Conservation (phyloP, 2,329 filamentous ascomycete species). For the Thelonectria blattea region DNA sequence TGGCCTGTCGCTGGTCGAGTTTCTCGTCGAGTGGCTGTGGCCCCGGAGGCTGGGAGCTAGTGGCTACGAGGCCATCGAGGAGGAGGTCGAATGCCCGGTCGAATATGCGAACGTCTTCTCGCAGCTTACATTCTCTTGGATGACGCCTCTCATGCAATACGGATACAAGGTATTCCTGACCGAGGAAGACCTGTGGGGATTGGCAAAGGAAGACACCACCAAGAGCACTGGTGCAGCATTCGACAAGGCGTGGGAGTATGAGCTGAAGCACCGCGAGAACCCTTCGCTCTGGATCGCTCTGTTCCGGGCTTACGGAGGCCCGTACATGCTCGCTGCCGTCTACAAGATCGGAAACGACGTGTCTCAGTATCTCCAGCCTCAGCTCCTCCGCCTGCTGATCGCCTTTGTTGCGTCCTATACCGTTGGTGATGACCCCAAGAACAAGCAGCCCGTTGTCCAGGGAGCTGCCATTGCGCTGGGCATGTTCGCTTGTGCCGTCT, state of each 20-base stretch:
- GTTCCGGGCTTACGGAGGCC: constrained; percentile 82
- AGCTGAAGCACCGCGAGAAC: constrained; percentile 71
- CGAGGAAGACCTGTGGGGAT: constrained; percentile 94
- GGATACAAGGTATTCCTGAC: constrained; percentile 92
- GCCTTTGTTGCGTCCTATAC: constrained; percentile 82
- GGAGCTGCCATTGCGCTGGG: constrained; percentile 86
- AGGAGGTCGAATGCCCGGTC: constrained; percentile 71
- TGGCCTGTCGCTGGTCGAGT: constrained; percentile 72
- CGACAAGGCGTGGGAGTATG: constrained; percentile 75
- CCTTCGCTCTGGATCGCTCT: constrained; percentile 83
- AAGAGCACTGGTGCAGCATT: constrained; percentile 73
- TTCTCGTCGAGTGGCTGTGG: constrained; percentile 83
- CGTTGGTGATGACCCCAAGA: constrained; percentile 67
- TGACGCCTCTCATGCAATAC: constrained; percentile 96
- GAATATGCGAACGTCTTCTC: constrained; percentile 97
- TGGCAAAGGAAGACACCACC: constrained; percentile 81
- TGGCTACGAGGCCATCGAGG: constrained; percentile 61
- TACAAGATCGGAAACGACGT: constrained; percentile 92
- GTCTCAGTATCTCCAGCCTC: constrained; percentile 87
- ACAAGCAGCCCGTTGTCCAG: constrained; percentile 78
- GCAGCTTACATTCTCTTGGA: constrained; percentile 93
- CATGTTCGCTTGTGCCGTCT: constrained; percentile 88
- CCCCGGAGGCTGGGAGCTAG: constrained; percentile 71
- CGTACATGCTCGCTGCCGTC: constrained; percentile 79
- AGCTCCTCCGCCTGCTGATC: constrained; percentile 85